Evolutionary conservation across 345 rosid genomes (phyloP).

Genomic region (Lagerstroemia speciosa): DNA sequence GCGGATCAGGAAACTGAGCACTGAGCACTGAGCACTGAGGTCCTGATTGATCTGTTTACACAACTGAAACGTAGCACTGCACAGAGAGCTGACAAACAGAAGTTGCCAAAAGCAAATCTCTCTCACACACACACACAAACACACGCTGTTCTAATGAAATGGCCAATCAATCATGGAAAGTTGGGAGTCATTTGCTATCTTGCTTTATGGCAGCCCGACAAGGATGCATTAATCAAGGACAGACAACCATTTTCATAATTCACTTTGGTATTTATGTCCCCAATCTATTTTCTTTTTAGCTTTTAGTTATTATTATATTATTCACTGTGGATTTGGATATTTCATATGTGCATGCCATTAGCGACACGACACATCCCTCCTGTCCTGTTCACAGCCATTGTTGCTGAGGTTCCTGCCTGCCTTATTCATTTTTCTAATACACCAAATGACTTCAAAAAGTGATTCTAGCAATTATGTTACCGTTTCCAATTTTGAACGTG

Average conservation of each 20-base stretch:
- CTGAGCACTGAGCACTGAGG: background rate
- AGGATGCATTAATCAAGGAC: conserved; percentile 28
- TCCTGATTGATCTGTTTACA: background rate
- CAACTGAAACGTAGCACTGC: background rate
- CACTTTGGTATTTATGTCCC: conserved; percentile 21
- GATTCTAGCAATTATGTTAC: too few relatives aligned
- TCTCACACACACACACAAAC: background rate
- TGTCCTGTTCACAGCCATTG: background rate
- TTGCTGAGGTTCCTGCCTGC: background rate
- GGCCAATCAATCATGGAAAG: conserved; percentile 13
- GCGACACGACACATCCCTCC: background rate
- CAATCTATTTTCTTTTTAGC: background rate
- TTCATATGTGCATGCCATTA: background rate
- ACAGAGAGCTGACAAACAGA: background rate
- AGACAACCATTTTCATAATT: conserved; percentile 31
- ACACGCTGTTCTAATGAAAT: conserved; percentile 2
- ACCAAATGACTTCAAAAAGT: background rate
- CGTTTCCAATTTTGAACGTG: too few relatives aligned
- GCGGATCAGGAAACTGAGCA: conserved; percentile 8
- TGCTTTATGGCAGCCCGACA: conserved; percentile 23
- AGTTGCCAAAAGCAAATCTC: background rate
- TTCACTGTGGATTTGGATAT: background rate
- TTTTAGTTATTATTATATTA: background rate
- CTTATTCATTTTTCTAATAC: background rate
- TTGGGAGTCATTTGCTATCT: conserved; percentile 9